Conservation (phyloP, 2,329 filamentous ascomycete species). For the Allantophomopsis lycopodina region DNA sequence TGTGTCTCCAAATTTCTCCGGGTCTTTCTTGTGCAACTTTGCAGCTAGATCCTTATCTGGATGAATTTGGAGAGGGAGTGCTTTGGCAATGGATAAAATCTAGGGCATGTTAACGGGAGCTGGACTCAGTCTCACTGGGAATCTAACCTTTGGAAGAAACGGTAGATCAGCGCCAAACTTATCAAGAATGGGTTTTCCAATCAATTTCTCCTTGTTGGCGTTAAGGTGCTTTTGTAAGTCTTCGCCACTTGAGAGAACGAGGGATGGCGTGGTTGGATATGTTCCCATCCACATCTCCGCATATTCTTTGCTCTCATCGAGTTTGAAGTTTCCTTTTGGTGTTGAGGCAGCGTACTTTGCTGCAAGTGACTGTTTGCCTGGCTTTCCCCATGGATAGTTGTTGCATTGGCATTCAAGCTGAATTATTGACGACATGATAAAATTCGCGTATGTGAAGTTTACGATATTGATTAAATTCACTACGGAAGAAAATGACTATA, state of each 20-base stretch:
- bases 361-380: constrained; percentile 50
- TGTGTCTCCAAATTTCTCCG: constrained; percentile 51
- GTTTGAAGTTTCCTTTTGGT: constrained; percentile 44
- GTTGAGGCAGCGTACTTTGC: constrained; percentile 53
- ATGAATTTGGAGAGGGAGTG: constrained; percentile 62
- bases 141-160: constrained; percentile 51
- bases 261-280: constrained; percentile 57
- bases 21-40: constrained; percentile 49
- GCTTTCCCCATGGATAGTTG: constrained; percentile 46
- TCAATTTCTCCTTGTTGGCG: constrained; percentile 42
- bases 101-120: constrained; percentile 10
- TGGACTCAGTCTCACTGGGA: neutral
- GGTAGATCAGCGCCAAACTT: constrained; percentile 54
- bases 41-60: constrained; percentile 55
- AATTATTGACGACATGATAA: constrained; percentile 24
- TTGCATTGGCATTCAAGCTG: constrained; percentile 40
- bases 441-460: too few species aligned
- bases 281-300: constrained; percentile 68
- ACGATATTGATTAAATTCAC: too few species aligned
- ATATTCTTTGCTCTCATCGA: constrained; percentile 51
- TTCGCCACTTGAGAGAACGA: constrained; percentile 46
- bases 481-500: too few species aligned
- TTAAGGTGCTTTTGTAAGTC: constrained; percentile 51
- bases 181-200: constrained; percentile 46
- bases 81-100: constrained; percentile 63